Evolutionary conservation across 352 stramenopile species (phyloP).

Genomic region (Phytophthora boehmeriae): DNA sequence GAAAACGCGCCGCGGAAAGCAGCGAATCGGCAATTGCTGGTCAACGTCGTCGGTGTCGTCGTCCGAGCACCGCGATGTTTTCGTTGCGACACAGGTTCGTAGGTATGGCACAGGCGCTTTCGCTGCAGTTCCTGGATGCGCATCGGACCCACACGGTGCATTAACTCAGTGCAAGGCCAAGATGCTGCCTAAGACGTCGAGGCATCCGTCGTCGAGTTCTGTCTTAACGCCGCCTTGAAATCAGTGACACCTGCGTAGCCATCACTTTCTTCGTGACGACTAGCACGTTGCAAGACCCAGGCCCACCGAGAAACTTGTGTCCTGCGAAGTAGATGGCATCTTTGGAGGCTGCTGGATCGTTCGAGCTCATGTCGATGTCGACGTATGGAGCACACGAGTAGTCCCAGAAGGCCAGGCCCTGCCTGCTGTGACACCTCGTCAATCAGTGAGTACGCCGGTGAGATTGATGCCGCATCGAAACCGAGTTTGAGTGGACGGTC

Average conservation of each 20-base stretch:
- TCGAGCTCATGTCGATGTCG: background rate
- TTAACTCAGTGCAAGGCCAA: background rate
- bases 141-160: background rate
- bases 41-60: conserved; percentile 26
- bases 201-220: too few species aligned
- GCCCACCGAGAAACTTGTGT: background rate
- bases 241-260: too few species aligned
- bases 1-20: conserved; percentile 84
- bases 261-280: background rate
- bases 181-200: background rate
- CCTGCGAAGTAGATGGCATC: background rate
- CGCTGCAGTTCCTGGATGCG: conserved; percentile 43
- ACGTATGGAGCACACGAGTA: background rate
- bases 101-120: conserved; percentile 19
- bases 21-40: conserved; percentile 91
- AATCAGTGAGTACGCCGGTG: background rate
- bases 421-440: background rate
- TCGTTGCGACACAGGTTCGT: conserved; percentile 35
- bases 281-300: background rate
- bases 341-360: background rate
- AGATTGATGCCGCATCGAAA: background rate
- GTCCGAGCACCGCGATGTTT: conserved; percentile 84
- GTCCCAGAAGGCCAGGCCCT: background rate
- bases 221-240: too few species aligned
- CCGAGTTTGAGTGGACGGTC: background rate